Conservation (phyloP, 2,329 filamentous ascomycete genomes). For the Claviceps lovelessii region DNA sequence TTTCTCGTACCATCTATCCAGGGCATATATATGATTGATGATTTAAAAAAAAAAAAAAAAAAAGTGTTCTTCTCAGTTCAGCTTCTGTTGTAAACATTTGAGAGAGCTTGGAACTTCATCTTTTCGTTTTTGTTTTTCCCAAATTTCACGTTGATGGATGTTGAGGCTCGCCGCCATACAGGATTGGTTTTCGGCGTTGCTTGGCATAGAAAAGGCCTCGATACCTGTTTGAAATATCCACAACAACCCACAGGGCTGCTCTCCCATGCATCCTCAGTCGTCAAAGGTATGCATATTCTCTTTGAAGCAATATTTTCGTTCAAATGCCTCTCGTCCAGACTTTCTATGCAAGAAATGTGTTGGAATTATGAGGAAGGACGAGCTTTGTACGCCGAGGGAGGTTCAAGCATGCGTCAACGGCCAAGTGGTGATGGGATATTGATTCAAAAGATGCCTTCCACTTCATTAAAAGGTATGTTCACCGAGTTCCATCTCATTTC, state of each 20-base stretch:
- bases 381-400: neutral
- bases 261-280: conserved; percentile 4
- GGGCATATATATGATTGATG: neutral
- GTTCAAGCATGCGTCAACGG: neutral
- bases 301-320: neutral
- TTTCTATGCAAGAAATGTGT: neutral
- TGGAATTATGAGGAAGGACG: neutral
- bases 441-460: neutral
- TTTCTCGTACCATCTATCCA: neutral
- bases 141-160: neutral
- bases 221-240: neutral
- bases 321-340: neutral
- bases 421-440: neutral
- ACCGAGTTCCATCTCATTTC: conserved; percentile 1
- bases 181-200: neutral
- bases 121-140: neutral
- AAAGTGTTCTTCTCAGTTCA: neutral
- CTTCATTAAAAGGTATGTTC: conserved; percentile 3
- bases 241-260: neutral
- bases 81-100: neutral
- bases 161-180: neutral
- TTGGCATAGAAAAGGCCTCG: neutral
- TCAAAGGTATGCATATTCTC: conserved; percentile 3
- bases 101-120: neutral
- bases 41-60: neutral